phyloP scores from a whole-genome alignment of 139 green algal genomes.

The Eudorina sp. region DNA sequence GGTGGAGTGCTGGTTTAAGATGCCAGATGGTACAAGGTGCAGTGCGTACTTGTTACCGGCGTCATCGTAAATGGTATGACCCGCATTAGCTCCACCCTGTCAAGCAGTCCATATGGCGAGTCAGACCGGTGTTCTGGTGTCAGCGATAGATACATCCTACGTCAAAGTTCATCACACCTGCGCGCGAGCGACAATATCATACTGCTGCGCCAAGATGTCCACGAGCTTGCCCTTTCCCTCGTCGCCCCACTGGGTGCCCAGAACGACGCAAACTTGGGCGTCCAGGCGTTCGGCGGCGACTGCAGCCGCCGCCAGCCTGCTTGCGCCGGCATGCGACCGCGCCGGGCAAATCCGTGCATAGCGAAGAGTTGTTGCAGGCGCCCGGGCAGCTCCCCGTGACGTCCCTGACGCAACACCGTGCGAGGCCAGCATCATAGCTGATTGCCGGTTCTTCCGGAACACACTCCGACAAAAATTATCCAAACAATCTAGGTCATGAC shows the following conservation, averaged over 20 bases:
- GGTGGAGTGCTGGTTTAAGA: conserved; percentile 92
- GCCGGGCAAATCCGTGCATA: background rate
- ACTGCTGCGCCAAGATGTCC: conserved; percentile 97
- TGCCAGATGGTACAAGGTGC: conserved; percentile 97
- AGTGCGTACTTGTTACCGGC: conserved; percentile 97
- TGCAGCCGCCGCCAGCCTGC: conserved; percentile 7
- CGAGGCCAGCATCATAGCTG: conserved; percentile 11
- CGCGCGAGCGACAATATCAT: conserved; percentile 95
- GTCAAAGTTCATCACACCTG: conserved; percentile 75
- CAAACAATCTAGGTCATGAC: too few species aligned
- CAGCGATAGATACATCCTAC: background rate
- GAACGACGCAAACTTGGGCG: conserved; percentile 76
- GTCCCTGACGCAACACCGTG: background rate
- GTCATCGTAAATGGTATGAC: conserved; percentile 99
- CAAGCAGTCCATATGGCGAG: background rate
- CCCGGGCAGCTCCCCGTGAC: background rate
- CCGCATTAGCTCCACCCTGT: conserved; percentile 98
- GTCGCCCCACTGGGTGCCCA: conserved; percentile 99
- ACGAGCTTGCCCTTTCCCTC: conserved; percentile 99
- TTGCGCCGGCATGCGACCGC: background rate
- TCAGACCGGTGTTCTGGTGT: background rate
- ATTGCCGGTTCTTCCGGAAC: too few species aligned
- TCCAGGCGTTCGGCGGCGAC: conserved; percentile 20
- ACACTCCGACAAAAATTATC: too few species aligned
- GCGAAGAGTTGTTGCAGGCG: background rate